A percentile compares a stretch with the other conserved stretches of the same genome.
phyloP scores from a whole-genome alignment of 805 yeast species.

The Zygosaccharomyces bailii region DNA sequence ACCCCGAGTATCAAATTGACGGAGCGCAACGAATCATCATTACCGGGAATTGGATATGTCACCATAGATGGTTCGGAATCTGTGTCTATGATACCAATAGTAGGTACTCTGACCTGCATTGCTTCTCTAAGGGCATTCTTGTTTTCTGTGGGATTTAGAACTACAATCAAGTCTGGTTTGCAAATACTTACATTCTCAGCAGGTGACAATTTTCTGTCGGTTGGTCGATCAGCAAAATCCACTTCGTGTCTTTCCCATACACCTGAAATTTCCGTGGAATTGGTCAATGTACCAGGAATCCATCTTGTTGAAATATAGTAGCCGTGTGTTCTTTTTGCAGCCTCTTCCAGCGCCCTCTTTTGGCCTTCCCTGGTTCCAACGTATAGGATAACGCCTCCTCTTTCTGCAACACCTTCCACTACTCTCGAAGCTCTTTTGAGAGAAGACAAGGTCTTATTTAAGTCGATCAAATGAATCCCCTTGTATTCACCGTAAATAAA shows the following conservation, averaged over 20 bases:
- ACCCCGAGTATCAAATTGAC: constrained; percentile 78
- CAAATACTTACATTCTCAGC: constrained; percentile 52
- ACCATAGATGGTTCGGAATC: constrained; percentile 86
- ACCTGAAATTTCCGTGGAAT: constrained; percentile 61
- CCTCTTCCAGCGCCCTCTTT: constrained; percentile 66
- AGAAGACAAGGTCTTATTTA: constrained; percentile 73
- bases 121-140: constrained; percentile 80
- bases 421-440: constrained; percentile 82
- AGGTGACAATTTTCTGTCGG: constrained; percentile 53
- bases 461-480: constrained; percentile 87
- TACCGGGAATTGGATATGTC: constrained; percentile 94
- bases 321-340: constrained; percentile 74
- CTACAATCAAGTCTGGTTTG: constrained; percentile 84
- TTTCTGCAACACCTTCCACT: constrained; percentile 74
- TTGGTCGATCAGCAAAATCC: constrained; percentile 66
- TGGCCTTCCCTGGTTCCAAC: constrained; percentile 84
- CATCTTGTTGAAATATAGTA: constrained; percentile 81
- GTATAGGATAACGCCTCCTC: constrained; percentile 81
- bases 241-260: constrained; percentile 68
- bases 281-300: constrained; percentile 94
- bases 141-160: constrained; percentile 86
- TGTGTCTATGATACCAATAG: constrained; percentile 91
- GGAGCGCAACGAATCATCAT: constrained; percentile 85
- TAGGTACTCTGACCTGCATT: constrained; percentile 76
- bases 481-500: constrained; percentile 83